Base-by-base conservation (phyloP, 176 grass and related monocot genomes). In the Aegilops longissima region DNA sequence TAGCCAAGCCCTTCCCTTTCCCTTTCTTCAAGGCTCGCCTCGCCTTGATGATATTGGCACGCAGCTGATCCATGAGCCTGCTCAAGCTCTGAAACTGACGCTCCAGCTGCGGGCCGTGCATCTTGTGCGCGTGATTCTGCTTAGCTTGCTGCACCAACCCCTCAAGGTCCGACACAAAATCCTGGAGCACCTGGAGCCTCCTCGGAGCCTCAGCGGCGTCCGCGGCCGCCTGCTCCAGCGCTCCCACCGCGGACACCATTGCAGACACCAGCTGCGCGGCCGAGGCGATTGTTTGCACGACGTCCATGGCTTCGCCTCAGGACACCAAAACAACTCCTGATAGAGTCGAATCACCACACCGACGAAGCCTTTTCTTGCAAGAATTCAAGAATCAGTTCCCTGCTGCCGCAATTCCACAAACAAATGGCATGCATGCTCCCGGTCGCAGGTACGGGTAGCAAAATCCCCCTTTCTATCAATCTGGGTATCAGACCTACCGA, bases 101-200 rank as follows among this genome's bases (percentile, higher is more conserved):
- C 62, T 96, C 91, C 20, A 96, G 65, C 82, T 86, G 84, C 6
- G 89, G 51, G 25, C 17, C 71, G 54, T 91, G 94, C 71, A 88
- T 54, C 81, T 93, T 96, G 70, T 86, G 73, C 20, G 83, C 87
- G 14, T 91, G 84, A 35, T 87, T 87, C 78, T 87, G 86, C 89
- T 87, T 83, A 12, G 84, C 38, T 35, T 90, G 89, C 73, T 80
- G 86, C 87, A 75, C 67, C 29, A 93, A 47, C 52, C 12, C 45
- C 35, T 88, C 89, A 14, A 96, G 91, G 88, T 93, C 66, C 3
- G 82, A 82, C 23, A 91, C 84, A 47, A 96, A 93, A 25, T 89
- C 87, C 87, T 96, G 89, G 16, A 96, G 89, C 25, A 81, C 85
- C 83, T 82, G 80, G 4, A 95, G 87, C 85, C 85, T 82, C 87